Percentiles rank a stretch among this genome's conserved stretches.
These are phyloP conservation scores for Fusarium clavum DNA, from an alignment of 2,329 filamentous ascomycete species.

Conservation along the genomic window DNA sequence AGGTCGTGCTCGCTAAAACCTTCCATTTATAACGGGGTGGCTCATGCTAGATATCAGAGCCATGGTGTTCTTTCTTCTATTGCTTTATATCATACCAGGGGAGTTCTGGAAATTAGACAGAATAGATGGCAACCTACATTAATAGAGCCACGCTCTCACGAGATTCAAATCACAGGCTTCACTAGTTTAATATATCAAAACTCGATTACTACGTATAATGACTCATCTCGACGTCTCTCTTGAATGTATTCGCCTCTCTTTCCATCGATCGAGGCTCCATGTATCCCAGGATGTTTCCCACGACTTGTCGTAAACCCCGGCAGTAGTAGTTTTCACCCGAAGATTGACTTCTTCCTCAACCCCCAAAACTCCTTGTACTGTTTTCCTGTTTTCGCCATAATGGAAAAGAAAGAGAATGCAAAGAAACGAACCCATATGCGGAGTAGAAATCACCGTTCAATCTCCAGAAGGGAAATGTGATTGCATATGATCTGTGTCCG, in stretches of 20 bases:
- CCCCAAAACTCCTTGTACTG: constrained; percentile 18
- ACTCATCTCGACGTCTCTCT: constrained; percentile 26
- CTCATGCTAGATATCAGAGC: neutral
- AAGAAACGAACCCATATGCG: constrained; percentile 19
- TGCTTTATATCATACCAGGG: constrained; percentile 25
- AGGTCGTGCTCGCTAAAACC: constrained; percentile 9
- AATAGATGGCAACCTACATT: neutral
- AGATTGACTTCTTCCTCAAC: constrained; percentile 6
- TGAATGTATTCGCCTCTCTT: constrained; percentile 2
- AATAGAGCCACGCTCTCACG: constrained; percentile 11
- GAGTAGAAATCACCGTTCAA: constrained; percentile 10
- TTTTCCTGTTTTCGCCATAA: constrained; percentile 11
- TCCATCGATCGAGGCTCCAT: neutral
- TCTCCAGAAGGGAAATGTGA: constrained; percentile 30
- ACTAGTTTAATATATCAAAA: constrained; percentile 5
- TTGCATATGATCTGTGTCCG: constrained; percentile 16
- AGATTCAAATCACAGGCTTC: constrained; percentile 6
- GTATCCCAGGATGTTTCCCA: constrained; percentile 29
- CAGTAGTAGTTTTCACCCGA: constrained; percentile 12
- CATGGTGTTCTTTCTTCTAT: neutral
- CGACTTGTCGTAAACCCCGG: constrained; percentile 15
- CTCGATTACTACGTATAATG: constrained; percentile 16
- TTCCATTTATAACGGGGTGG: neutral
- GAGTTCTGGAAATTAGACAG: constrained; percentile 14
- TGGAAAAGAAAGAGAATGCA: constrained; percentile 21